These are phyloP conservation scores for Geosmithia morbida DNA, from an alignment of 2,329 filamentous ascomycete genomes.

Conservation along the genomic window DNA sequence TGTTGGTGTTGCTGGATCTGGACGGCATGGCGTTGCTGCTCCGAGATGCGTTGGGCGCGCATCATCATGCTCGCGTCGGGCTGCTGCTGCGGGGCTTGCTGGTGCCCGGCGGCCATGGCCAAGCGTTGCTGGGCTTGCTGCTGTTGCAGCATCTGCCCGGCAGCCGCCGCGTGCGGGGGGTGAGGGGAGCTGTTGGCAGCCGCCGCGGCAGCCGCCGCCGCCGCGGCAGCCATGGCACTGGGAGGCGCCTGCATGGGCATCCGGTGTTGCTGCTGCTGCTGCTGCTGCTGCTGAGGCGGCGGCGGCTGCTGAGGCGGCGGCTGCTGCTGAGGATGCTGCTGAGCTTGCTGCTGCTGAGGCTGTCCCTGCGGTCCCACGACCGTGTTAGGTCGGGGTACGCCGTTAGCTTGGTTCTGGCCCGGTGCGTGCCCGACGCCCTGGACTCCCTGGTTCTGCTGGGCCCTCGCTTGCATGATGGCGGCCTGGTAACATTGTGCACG, in stretches of 20 bases:
- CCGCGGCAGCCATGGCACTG: constrained; percentile 25
- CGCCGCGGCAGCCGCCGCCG: neutral
- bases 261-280: constrained; percentile 20
- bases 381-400: neutral
- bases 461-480: constrained; percentile 30
- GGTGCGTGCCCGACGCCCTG: constrained; percentile 17
- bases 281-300: constrained; percentile 4
- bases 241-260: constrained; percentile 38
- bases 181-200: neutral
- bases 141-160: constrained; percentile 22
- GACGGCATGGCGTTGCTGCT: constrained; percentile 42
- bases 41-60: constrained; percentile 52
- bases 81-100: constrained; percentile 11
- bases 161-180: constrained; percentile 17
- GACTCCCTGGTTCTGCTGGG: constrained; percentile 20
- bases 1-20: constrained; percentile 28
- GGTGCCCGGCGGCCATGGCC: constrained; percentile 22
- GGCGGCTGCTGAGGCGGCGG: constrained; percentile 17
- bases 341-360: constrained; percentile 14
- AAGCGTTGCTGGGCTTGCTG: constrained; percentile 43
- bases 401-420: neutral
- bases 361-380: neutral
- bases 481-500: constrained; percentile 12
- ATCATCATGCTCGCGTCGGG: constrained; percentile 42
- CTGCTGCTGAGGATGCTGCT: constrained; percentile 11